Conservation (phyloP, 2,329 filamentous ascomycete genomes). For the Grosmannia huntii region DNA sequence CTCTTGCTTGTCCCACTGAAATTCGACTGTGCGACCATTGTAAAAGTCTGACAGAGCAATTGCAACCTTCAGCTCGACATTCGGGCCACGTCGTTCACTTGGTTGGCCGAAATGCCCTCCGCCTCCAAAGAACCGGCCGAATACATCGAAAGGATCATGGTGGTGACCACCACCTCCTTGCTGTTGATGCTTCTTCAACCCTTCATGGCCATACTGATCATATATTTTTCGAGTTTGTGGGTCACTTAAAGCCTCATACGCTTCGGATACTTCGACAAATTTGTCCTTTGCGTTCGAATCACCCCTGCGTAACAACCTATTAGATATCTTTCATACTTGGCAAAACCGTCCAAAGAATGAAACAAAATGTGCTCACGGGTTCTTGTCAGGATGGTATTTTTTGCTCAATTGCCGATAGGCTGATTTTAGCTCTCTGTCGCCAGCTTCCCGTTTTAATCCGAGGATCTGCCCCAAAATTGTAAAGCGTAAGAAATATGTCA, state of each 20-base stretch:
- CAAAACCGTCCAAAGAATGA: neutral
- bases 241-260: slow-evolving; percentile 83
- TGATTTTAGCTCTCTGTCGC: slow-evolving; percentile 80
- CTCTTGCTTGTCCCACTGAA: slow-evolving; percentile 85
- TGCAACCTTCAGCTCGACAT: slow-evolving; percentile 74
- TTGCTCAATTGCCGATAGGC: slow-evolving; percentile 88
- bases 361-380: slow-evolving; percentile 56
- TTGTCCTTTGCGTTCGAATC: slow-evolving; percentile 73
- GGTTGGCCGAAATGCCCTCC: slow-evolving; percentile 64
- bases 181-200: slow-evolving; percentile 68
- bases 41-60: slow-evolving; percentile 86
- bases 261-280: slow-evolving; percentile 88
- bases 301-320: slow-evolving; percentile 35
- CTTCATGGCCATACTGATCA: slow-evolving; percentile 88
- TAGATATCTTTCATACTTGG: neutral
- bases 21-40: slow-evolving; percentile 73
- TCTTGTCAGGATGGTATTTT: slow-evolving; percentile 96
- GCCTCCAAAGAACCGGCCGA: slow-evolving; percentile 92
- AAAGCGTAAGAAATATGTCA: slow-evolving; percentile 3
- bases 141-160: slow-evolving; percentile 90
- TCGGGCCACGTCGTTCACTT: slow-evolving; percentile 68
- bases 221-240: slow-evolving; percentile 75
- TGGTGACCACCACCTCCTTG: slow-evolving; percentile 48
- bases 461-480: slow-evolving; percentile 47
- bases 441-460: slow-evolving; percentile 64